Evolutionary conservation across 352 stramenopile genomes (phyloP).

Genomic region (Globisporangium heterothallicum): DNA sequence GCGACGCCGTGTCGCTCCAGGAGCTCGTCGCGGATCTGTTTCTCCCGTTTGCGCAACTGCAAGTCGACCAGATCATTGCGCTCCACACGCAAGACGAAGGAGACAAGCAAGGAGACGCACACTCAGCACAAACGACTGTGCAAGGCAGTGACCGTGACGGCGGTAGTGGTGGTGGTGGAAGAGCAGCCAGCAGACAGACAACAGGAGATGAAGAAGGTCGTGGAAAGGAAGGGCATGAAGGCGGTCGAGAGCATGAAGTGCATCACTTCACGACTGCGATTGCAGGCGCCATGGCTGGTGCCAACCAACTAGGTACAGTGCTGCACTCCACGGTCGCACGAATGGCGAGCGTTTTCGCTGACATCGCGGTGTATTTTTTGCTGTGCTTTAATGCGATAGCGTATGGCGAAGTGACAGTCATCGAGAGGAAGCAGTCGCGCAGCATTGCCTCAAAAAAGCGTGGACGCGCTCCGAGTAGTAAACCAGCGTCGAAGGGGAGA

Average conservation of each 20-base stretch:
- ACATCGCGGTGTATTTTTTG: background rate
- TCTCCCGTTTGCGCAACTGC: conserved; percentile 30
- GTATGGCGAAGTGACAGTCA: conserved; percentile 34
- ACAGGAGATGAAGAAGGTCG: background rate
- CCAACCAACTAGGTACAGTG: conserved; percentile 28
- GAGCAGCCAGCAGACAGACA: background rate
- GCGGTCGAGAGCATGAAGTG: background rate
- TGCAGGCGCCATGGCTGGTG: conserved; percentile 42
- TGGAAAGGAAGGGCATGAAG: background rate
- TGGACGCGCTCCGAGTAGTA: background rate
- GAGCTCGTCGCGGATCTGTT: conserved; percentile 36
- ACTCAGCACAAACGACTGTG: background rate
- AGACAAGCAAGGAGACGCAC: background rate
- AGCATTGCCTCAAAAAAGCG: no score
- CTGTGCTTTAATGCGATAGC: conserved; percentile 19
- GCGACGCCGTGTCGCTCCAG: conserved; percentile 23
- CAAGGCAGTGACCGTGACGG: background rate
- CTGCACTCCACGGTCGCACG: background rate
- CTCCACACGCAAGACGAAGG: conserved; percentile 20
- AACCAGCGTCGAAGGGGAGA: background rate
- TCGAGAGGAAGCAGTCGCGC: conserved; percentile 3
- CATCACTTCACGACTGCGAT: conserved; percentile 33
- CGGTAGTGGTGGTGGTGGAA: background rate
- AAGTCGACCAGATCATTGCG: conserved; percentile 46
- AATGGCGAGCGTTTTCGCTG: background rate